Evolutionary conservation across 1,284 basidiomycete genomes (phyloP), one percentile per base, ranked within the genome.

Genomic region (Gymnopus androsaceus): DNA sequence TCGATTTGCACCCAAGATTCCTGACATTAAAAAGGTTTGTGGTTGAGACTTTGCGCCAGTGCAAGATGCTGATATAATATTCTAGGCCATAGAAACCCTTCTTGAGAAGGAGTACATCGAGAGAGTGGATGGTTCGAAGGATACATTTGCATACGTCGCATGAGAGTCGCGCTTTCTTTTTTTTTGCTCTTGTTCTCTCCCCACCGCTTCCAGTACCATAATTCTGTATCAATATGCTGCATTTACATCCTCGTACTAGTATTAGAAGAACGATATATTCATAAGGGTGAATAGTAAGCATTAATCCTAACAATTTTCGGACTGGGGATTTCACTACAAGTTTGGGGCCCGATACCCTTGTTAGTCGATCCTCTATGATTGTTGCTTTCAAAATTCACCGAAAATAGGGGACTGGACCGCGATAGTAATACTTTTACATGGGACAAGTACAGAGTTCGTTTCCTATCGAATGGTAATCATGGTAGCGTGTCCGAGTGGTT

Each of bases 51-150:
- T 48, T 17, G 58, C 5, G n/a, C 48, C 27, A 37, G 15, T n/a
- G 42, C 41, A 12, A 33, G 28, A 15, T 3, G 12, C 23, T 46
- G 5, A 34, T 50, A 7, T 28, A 1, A 30, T 45, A 8, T 36
- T 42, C 3, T 68, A 94, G 89, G 95, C 96, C 14, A 98, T 99
- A 66, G 97, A 99, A 68, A 89, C 91, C 38, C 76, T 99, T 31
- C 83, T 99, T 54, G 96, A 99, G 78, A 97, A 98, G 75, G 97
- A 98, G 74, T 99, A 97, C 70, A 90, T 99, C 59, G 95, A 98
- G 70, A 87, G 95, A 38, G 89, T 92, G 31, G 91, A 93, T 25
- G 92, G 87, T 15, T 87, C 86, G 47, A 83, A 87, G 65, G 88
- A 91, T 69, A 87, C 85, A 47, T 91, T 90, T 67, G 85, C 86